Conservation (phyloP, 495 filamentous ascomycete species). For the Podospora pseudopauciseta region DNA sequence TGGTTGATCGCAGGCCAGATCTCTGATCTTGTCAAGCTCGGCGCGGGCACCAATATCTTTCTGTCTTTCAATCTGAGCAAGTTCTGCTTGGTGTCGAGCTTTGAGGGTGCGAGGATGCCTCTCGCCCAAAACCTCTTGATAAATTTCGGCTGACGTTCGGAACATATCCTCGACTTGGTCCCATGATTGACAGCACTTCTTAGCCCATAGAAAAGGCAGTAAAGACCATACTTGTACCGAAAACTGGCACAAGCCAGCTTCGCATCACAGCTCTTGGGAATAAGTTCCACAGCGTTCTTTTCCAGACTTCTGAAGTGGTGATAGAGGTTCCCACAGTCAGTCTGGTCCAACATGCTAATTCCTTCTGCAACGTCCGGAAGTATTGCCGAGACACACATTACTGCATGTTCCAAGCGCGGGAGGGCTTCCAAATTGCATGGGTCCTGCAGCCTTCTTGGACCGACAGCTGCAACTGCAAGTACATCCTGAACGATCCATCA, state of each 20-base stretch:
- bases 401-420: neutral
- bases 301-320: neutral
- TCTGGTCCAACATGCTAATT: neutral
- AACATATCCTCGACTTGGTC: neutral
- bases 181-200: neutral
- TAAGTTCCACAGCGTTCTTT: neutral
- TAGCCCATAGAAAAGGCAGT: neutral
- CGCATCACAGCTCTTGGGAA: neutral
- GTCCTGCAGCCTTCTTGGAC: neutral
- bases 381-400: neutral
- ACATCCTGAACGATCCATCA: neutral
- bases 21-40: neutral
- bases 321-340: neutral
- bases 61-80: neutral
- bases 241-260: neutral
- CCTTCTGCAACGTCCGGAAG: neutral
- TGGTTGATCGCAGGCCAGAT: neutral
- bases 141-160: neutral
- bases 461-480: neutral
- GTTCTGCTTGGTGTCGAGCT: neutral
- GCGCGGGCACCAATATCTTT: neutral
- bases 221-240: neutral
- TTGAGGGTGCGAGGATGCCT: neutral
- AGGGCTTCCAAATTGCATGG: neutral
- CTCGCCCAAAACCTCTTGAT: neutral